Base-by-base conservation (phyloP, 1,139 yeast genomes). In the Cylindricascospora bacillispora region DNA sequence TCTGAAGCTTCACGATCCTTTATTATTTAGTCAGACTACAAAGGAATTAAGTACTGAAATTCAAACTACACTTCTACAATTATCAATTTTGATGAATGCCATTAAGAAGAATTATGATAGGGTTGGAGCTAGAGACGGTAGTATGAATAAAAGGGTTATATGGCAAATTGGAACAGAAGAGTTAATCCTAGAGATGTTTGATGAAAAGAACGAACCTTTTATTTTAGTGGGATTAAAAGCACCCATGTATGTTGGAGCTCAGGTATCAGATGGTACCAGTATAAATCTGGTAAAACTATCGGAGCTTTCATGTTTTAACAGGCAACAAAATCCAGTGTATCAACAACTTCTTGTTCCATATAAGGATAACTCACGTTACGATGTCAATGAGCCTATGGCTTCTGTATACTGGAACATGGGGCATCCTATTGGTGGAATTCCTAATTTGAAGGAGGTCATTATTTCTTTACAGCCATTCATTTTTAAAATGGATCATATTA, bases 391-490 rank as follows among this genome's bases (percentile, higher is more conserved):
- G 23, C 57, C 60, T 7, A 50, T 81, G 40, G 59, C 81, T 9
- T 54, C 60, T 22, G 59, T 79, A 30, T 60, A 64, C 11, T 85
- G 95, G 95, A 66, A 70, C 6, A 64, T 77, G 67, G 60, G 78
- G 27, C 75, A 71, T 23, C 82, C 93, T 0, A 80, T 85, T 32
- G 95, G 95, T 4, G 95, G 95, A 3, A 85, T 85, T 28, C 66
- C 76, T 0, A 72, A 82, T 18, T 57, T 85, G 43, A 68, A 66
- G 15, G 59, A 65, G 26, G 60, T 72, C 35, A 56, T 59, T 10
- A 59, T 70, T 26, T 43, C 58, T 4, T 49, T 81, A 22, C 72
- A 70, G 39, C 94, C 95, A 1, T 49, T 83, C 32, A 69, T 72
- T 39, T 58, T 85, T 20, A 83, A 79, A 45, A 57, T 85, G 41